Conservation (phyloP, 768 basidiomycete genomes). For the Candolleomyces efflorescens region DNA sequence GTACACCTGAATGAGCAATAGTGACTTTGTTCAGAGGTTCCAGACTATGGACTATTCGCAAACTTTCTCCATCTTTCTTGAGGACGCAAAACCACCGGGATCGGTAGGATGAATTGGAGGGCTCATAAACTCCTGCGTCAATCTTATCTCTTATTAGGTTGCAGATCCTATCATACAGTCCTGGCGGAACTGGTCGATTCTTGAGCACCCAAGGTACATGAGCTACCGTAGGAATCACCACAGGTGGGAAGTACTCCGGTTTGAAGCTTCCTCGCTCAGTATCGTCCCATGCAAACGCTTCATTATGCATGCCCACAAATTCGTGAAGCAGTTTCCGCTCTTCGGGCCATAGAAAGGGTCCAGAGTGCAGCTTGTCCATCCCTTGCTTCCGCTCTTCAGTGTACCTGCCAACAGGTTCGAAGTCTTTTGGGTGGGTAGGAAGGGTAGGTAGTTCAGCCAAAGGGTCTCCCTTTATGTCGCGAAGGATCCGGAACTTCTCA, state of each 20-base stretch:
- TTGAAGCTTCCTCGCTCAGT: slow-evolving; percentile 12
- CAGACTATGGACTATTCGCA: slow-evolving; percentile 30
- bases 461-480: slow-evolving; percentile 24
- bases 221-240: slow-evolving; percentile 8
- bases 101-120: slow-evolving; percentile 25
- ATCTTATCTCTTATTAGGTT: slow-evolving; percentile 23
- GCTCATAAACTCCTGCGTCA: slow-evolving; percentile 28
- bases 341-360: slow-evolving; percentile 15
- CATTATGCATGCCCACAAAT: slow-evolving; percentile 8
- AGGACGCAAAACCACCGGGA: slow-evolving; percentile 36
- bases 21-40: slow-evolving; percentile 31
- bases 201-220: slow-evolving; percentile 10
- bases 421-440: slow-evolving; percentile 12
- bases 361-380: slow-evolving; percentile 16
- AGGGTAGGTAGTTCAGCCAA: slow-evolving; percentile 19
- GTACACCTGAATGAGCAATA: slow-evolving; percentile 23
- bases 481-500: slow-evolving; percentile 19
- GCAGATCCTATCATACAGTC: slow-evolving; percentile 8
- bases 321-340: slow-evolving; percentile 15
- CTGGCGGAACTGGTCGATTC: slow-evolving; percentile 12
- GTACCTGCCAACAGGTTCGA: slow-evolving; percentile 19
- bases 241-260: slow-evolving; percentile 13
- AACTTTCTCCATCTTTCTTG: slow-evolving; percentile 27
- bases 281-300: slow-evolving; percentile 18
- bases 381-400: slow-evolving; percentile 17